Percentiles rank a stretch among this genome's conserved stretches.
Conservation (phyloP, 1,139 yeast species). For the Yamadazyma trypodendri region DNA sequence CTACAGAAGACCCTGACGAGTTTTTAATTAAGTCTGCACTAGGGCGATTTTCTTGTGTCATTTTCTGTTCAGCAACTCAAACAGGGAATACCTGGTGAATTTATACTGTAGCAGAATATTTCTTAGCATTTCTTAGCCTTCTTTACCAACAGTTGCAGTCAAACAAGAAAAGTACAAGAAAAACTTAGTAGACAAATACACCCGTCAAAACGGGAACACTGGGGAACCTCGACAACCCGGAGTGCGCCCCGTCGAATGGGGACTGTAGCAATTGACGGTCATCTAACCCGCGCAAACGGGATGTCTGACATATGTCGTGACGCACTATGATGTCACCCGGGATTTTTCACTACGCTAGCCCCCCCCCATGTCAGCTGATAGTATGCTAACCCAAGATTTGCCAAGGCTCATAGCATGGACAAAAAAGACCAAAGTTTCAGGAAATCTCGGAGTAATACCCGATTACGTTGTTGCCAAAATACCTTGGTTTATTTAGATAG, state of each 20-base stretch:
- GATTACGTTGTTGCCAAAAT: too few relatives aligned
- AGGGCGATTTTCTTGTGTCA: not conserved
- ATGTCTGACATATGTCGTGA: not conserved
- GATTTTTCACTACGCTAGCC: not conserved
- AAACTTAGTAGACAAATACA: not conserved
- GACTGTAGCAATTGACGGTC: not conserved
- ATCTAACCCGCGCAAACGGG: too few relatives aligned
- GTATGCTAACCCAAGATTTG: too few relatives aligned
- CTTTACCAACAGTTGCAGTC: not conserved
- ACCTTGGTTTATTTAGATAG: too few relatives aligned
- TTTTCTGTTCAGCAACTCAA: too few relatives aligned
- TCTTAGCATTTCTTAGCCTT: too few relatives aligned
- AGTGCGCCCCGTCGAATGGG: not conserved
- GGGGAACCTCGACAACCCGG: not conserved
- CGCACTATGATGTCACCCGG: not conserved
- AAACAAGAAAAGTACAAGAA: constrained; percentile 2
- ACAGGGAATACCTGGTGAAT: too few relatives aligned
- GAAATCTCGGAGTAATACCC: constrained; percentile 1
- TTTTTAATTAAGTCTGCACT: constrained; percentile 2
- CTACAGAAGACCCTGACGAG: constrained; percentile 14
- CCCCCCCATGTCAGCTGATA: too few relatives aligned
- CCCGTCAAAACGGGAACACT: not conserved
- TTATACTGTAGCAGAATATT: too few relatives aligned
- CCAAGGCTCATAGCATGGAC: too few relatives aligned
- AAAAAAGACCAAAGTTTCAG: not conserved